A percentile compares a stretch with the other conserved stretches of the same genome.
Conservation (phyloP, 371 early-diverging fungal species). For the Mucor sp. region DNA sequence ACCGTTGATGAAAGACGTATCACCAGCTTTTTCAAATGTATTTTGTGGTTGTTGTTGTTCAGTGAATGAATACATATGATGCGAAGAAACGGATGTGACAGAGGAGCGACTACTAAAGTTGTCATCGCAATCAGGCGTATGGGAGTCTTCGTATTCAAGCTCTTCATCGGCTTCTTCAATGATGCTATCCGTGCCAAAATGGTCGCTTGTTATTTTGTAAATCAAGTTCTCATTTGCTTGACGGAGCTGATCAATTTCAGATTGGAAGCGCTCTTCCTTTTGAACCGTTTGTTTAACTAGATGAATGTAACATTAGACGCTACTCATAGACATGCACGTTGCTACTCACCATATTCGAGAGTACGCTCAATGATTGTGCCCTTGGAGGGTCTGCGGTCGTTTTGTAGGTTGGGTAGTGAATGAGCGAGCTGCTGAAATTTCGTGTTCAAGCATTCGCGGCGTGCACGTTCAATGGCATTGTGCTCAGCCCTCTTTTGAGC, state of each 20-base stretch:
- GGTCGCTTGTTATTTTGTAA: constrained; percentile 24
- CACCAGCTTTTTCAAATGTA: constrained; percentile 3
- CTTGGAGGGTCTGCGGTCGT: constrained; percentile 72
- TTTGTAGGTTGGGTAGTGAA: constrained; percentile 65
- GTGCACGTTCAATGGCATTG: constrained; percentile 76
- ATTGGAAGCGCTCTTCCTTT: constrained; percentile 40
- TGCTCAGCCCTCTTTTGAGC: constrained; percentile 72
- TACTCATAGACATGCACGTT: background rate
- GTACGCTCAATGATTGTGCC: constrained; percentile 71
- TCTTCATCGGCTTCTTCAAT: constrained; percentile 10
- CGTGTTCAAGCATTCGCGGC: constrained; percentile 71
- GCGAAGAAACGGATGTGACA: constrained; percentile 1
- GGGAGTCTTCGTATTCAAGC: background rate
- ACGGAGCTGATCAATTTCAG: constrained; percentile 38
- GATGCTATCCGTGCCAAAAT: background rate
- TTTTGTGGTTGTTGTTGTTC: background rate
- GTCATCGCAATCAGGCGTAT: constrained; percentile 20
- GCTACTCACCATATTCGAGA: constrained; percentile 47
- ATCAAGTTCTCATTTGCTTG: constrained; percentile 32
- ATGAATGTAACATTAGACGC: background rate
- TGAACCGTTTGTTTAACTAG: constrained; percentile 32
- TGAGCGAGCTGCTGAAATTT: constrained; percentile 76
- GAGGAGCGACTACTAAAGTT: constrained; percentile 18
- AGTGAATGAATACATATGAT: background rate
- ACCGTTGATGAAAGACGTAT: background rate